Evolutionary conservation across 1,284 basidiomycete species (phyloP), one percentile per base, ranked within the genome.

Genomic region (Ceraceosorus bombacis): DNA sequence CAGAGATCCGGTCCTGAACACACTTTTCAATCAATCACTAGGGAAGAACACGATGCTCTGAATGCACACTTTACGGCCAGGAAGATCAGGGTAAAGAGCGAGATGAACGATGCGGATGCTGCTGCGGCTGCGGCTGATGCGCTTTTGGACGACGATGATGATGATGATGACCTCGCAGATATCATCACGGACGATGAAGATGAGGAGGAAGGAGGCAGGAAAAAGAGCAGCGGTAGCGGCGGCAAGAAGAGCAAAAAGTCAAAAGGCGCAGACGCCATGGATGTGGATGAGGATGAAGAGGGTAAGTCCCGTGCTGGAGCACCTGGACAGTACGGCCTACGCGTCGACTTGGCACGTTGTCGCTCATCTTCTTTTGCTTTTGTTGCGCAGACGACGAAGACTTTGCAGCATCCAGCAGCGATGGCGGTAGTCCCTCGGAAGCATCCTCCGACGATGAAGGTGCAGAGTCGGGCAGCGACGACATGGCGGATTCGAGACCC

Each of bases 71-170:
- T 99, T 66, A 85, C 86, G 69, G 86, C 88, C 55, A 94, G 95
- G 82, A 94, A 93, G 79, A 84, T 97, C 67, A 85, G 87, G 70
- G 84, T 95, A 64, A 95, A 97, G 85, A 96, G 93, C 79, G 92
- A 96, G 83, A 92, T 95, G 84, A 87, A 86, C 15, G 68, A 71
- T 4, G 65, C 58, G 57, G 66, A 64, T 6, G 48, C 68, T 41
- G 67, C 65, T 10, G 64, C 68, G 9, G 81, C 88, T 62, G 86
- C 86, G 37, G 87, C 83, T 38, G 85, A 80, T 37, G 87, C 80
- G 4, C 61, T 71, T 8, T 66, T 65, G 58, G 87, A 89, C 59
- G 90, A 90, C 49, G 27, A 27, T 27, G 27, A 27, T 27, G 27
- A n/a, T n/a, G 89, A 91, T 68, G 87, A 88, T 49, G 70, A 70